Conservation (phyloP, 192 early-diverging fungal species). For the Thamnidium elegans region DNA sequence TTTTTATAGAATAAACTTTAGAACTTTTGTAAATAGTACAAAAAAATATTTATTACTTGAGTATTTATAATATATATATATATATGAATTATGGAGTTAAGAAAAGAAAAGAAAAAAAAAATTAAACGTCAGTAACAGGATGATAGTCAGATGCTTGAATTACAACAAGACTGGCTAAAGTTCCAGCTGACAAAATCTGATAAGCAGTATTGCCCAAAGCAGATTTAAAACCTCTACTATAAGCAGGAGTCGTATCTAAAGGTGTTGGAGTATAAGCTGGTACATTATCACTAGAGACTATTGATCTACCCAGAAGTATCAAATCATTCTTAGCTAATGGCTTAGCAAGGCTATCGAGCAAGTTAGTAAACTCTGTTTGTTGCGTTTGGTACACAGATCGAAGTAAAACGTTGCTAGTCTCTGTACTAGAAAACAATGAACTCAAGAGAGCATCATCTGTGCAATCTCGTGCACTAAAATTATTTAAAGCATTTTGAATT, state of each 20-base stretch:
- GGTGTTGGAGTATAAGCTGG: constrained; percentile 3
- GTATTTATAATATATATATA: too few species aligned
- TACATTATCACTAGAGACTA: neutral
- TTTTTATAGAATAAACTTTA: too few species aligned
- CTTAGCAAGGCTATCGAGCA: neutral
- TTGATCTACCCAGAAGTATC: neutral
- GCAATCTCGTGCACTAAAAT: neutral
- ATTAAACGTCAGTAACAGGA: too few species aligned
- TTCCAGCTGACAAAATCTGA: constrained; percentile 6
- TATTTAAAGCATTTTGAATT: neutral
- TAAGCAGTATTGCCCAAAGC: constrained; percentile 5
- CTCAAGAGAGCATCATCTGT: neutral
- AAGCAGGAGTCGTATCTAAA: neutral
- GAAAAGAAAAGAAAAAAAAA: too few species aligned
- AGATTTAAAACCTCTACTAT: constrained; percentile 2
- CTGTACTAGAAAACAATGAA: neutral
- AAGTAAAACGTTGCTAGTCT: neutral
- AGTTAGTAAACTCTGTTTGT: neutral
- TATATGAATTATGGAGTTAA: too few species aligned
- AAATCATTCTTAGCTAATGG: constrained; percentile 1
- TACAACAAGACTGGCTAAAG: constrained; percentile 10
- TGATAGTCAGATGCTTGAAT: constrained; percentile 3
- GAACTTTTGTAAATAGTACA: too few species aligned
- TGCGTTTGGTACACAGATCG: neutral
- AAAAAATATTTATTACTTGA: too few species aligned